Base-by-base conservation (phyloP, 1,284 basidiomycete species). In the Rhodotorula sp. region DNA sequence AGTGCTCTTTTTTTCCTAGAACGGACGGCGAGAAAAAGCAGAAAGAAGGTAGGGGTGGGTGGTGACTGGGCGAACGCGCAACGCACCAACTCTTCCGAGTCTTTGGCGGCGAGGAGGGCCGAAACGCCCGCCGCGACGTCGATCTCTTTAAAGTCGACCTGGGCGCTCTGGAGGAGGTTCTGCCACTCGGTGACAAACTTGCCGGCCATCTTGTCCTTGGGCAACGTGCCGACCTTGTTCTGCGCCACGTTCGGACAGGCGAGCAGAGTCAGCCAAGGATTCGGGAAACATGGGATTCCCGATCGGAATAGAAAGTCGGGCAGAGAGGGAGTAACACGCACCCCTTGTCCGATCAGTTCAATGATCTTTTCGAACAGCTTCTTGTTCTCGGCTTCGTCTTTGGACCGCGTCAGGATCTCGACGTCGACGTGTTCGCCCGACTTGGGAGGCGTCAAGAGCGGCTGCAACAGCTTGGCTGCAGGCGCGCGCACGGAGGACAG, bases 21-120 rank as follows among this genome's bases (percentile, higher is more conserved):
- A 28, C 23, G 52, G 21, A 26, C 52, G 23, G n/a, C 10, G 70
- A 38, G 8, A 38, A 38, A 10, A 38, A 38, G 34, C 34, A 38
- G 38, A 5, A 21, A 28, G 52, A n/a, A 23, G 5, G 23, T n/a
- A 6, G n/a, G 4, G 1, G 5, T 12, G 12, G 12, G 38, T 38
- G 12, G 38, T 38, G 38, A 10, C 38, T 8, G 28, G 3, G 52
- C 2, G 8, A 21, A 48, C 23, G n/a, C 48, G 28, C 23, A 47
- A 83, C 90, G 74, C 76, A 93, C 93, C 68, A 94, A 79, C 80
- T 98, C 95, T 47, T 97, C 92, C 21, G 89, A 87, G 77, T 98
- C 95, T 81, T 97, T 98, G 43, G 89, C 86, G 0, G 90, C 89
- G 84, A 97, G 88, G 64, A 93, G 84, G 0, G 89, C 83, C 0